Percentiles rank a stretch among this genome's conserved stretches.
These are phyloP conservation scores for Termitomyces sp. DNA, from an alignment of 768 basidiomycete species.

Conservation along the genomic window DNA sequence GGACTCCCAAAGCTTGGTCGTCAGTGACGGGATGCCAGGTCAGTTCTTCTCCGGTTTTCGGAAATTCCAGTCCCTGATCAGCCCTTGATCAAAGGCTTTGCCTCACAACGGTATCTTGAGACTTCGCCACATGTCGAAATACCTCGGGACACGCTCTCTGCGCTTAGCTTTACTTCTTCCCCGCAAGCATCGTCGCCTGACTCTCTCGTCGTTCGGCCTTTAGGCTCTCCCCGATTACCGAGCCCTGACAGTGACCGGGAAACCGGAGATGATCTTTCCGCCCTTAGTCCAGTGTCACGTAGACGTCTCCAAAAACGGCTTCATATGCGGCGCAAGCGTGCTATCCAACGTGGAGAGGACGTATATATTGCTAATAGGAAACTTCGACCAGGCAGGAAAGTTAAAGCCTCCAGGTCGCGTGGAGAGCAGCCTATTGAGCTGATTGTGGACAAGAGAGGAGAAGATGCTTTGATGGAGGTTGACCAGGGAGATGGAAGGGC, in stretches of 20 bases:
- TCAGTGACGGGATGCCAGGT: conserved; percentile 10
- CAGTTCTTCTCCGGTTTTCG: conserved; percentile 4
- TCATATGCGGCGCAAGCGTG: conserved; percentile 70
- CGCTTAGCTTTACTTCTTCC: conserved; percentile 1
- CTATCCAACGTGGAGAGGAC: conserved; percentile 34
- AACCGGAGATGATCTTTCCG: conserved; percentile 13
- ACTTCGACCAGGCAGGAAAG: conserved; percentile 31
- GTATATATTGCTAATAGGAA: conserved; percentile 24
- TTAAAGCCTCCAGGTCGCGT: conserved; percentile 14
- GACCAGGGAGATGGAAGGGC: conserved; percentile 1
- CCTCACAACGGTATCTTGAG: neutral
- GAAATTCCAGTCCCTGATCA: conserved; percentile 5
- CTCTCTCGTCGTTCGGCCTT: conserved; percentile 4
- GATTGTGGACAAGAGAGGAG: neutral
- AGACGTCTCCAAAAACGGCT: conserved; percentile 58
- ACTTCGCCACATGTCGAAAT: neutral
- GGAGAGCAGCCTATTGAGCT: neutral
- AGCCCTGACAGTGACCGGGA: conserved; percentile 6
- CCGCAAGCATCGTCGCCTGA: neutral
- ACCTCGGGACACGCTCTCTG: neutral
- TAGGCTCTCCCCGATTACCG: conserved; percentile 1
- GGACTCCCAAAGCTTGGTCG: conserved; percentile 2
- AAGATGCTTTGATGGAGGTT: conserved; percentile 7
- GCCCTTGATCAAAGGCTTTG: neutral
- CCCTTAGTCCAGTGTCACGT: conserved; percentile 42